These are phyloP conservation scores for Neoboletus magnificus DNA, from an alignment of 768 basidiomycete species.

Conservation along the genomic window DNA sequence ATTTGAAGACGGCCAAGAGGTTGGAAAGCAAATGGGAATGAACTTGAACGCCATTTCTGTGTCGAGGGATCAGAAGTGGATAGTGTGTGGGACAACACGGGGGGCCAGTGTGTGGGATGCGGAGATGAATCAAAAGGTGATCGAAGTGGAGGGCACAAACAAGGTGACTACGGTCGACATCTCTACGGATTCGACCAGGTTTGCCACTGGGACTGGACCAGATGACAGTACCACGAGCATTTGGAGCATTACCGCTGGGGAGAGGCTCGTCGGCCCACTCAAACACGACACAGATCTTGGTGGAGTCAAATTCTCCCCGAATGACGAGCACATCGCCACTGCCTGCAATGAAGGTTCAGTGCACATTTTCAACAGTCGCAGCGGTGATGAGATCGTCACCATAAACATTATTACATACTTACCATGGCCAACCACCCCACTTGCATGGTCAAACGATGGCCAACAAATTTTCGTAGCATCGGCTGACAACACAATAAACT, in stretches of 20 bases:
- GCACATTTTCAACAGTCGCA: neutral
- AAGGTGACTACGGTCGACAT: neutral
- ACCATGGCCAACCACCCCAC: neutral
- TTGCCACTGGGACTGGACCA: neutral
- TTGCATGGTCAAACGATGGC: neutral
- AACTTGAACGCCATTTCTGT: neutral
- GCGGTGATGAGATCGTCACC: neutral
- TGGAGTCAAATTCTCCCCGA: neutral
- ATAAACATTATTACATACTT: neutral
- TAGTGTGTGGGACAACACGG: neutral
- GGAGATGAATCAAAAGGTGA: neutral
- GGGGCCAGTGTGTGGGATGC: neutral
- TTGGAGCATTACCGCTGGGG: neutral
- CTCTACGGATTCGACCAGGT: neutral
- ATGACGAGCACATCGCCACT: neutral
- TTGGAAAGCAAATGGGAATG: neutral
- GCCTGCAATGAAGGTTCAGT: fast-evolving
- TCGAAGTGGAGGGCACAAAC: neutral
- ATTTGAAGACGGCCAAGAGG: neutral
- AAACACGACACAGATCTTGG: fast-evolving
- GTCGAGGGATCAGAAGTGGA: neutral
- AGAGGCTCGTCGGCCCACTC: neutral
- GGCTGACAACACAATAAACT: neutral
- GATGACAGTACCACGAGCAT: fast-evolving
- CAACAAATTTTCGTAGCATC: neutral